Percentiles rank a stretch among this genome's conserved stretches.
phyloP scores from a whole-genome alignment of 352 stramenopile species.

The Phytophthora podocarpi region DNA sequence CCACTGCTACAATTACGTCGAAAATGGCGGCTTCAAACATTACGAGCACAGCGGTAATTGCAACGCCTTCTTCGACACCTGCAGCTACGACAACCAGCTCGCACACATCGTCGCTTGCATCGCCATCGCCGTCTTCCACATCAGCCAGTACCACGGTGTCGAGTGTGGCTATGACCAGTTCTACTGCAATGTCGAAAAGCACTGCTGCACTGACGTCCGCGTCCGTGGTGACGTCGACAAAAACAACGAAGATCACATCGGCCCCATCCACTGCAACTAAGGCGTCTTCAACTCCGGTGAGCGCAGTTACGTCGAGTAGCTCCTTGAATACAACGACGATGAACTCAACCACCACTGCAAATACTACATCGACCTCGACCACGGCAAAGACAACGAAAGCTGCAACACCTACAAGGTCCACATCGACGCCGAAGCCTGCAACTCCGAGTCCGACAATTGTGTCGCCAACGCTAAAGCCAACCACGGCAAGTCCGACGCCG shows the following conservation, averaged over 20 bases:
- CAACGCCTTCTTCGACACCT: neutral
- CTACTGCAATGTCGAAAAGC: neutral
- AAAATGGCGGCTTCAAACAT: conserved; percentile 4
- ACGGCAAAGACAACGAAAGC: too few relatives aligned
- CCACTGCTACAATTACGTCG: neutral
- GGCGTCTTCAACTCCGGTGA: conserved; percentile 1
- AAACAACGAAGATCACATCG: neutral
- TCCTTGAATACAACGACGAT: conserved; percentile 10
- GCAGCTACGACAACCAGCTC: neutral
- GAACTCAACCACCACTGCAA: conserved; percentile 2
- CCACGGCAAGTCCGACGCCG: neutral
- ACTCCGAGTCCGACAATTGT: neutral
- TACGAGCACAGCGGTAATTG: neutral
- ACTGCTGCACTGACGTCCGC: conserved; percentile 11
- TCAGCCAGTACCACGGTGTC: neutral
- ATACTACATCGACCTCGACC: neutral
- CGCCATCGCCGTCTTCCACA: neutral
- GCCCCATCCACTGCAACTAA: neutral
- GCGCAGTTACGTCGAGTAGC: conserved; percentile 10
- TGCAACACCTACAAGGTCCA: neutral
- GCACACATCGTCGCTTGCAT: neutral
- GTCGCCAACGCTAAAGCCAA: neutral
- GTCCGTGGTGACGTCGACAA: conserved; percentile 17
- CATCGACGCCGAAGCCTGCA: neutral
- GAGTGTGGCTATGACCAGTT: neutral